Percentiles rank a stretch among this genome's conserved stretches.
Conservation (phyloP, 2,329 filamentous ascomycete species). For the Bimuria novae-zelandiae region DNA sequence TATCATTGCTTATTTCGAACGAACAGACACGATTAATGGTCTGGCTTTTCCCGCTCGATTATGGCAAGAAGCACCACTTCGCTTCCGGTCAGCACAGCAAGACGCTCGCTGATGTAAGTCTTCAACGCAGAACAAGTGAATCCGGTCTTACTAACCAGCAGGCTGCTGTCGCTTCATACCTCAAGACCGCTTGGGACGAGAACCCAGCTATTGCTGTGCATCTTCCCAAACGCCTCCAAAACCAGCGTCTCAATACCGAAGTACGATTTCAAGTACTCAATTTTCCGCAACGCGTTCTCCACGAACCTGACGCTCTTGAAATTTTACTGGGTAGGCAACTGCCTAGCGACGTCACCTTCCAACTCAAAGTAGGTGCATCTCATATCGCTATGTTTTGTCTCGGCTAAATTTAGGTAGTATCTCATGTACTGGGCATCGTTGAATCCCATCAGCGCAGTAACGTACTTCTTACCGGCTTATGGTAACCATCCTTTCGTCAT, state of each 20-base stretch:
- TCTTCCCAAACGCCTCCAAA: constrained; percentile 77
- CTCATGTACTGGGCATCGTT: constrained; percentile 91
- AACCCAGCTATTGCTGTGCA: constrained; percentile 87
- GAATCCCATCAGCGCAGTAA: constrained; percentile 90
- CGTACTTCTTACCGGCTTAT: constrained; percentile 89
- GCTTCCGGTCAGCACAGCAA: constrained; percentile 51
- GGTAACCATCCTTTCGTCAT: constrained; percentile 90
- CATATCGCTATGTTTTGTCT: not conserved
- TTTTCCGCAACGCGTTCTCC: constrained; percentile 80
- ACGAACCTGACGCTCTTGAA: constrained; percentile 80
- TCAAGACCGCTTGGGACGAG: constrained; percentile 86
- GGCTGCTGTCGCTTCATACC: constrained; percentile 64
- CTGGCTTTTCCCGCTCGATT: constrained; percentile 83
- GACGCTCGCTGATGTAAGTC: constrained; percentile 46
- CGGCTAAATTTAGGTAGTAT: constrained; percentile 60
- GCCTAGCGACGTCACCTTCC: constrained; percentile 77
- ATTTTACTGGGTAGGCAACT: constrained; percentile 78
- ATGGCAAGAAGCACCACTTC: constrained; percentile 60
- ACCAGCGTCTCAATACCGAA: constrained; percentile 71
- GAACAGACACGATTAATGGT: constrained; percentile 83
- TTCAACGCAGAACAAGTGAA: not conserved
- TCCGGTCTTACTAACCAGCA: constrained; percentile 35
- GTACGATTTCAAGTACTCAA: constrained; percentile 80
- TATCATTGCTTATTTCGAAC: constrained; percentile 78
- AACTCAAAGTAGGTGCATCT: constrained; percentile 71